Evolutionary conservation across 1,139 yeast species (phyloP).

Genomic region (Pichia sp.): DNA sequence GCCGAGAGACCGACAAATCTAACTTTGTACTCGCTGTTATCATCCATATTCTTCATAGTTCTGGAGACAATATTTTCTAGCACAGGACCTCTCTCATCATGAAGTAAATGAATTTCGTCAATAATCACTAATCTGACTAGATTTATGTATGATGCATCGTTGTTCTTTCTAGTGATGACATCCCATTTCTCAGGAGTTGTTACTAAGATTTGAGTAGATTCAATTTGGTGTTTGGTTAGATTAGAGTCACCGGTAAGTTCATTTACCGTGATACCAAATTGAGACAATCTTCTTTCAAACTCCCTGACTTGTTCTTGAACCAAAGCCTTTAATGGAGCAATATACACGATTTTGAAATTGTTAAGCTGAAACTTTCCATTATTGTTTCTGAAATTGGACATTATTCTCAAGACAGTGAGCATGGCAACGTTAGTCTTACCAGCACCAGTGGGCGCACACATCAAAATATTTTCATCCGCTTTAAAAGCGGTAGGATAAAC

Average conservation of each 20-base stretch:
- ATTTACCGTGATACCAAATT: conserved; percentile 65
- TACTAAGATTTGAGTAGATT: conserved; percentile 74
- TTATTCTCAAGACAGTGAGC: conserved; percentile 60
- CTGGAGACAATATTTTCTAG: conserved; percentile 83
- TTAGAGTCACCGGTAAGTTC: conserved; percentile 91
- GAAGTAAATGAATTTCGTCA: conserved; percentile 90
- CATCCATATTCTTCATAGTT: conserved; percentile 40
- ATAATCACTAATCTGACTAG: conserved; percentile 70
- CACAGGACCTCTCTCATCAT: conserved; percentile 95
- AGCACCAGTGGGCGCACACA: conserved; percentile 99
- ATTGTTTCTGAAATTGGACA: conserved; percentile 46
- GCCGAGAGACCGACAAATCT: conserved; percentile 89
- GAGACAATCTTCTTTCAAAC: conserved; percentile 61
- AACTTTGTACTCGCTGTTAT: conserved; percentile 38
- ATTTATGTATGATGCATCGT: conserved; percentile 55
- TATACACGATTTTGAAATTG: conserved; percentile 73
- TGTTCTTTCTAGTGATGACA: conserved; percentile 76
- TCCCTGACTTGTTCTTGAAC: conserved; percentile 95
- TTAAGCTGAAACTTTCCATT: conserved; percentile 45
- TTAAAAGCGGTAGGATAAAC: conserved; percentile 74
- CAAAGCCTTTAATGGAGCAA: conserved; percentile 91
- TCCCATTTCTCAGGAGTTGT: conserved; percentile 90
- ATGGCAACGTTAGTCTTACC: conserved; percentile 97
- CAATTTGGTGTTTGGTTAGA: conserved; percentile 68
- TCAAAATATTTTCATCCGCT: conserved; percentile 61